Evolutionary conservation across 192 early-diverging fungal genomes (phyloP), one percentile per base, ranked within the genome.

Genomic region (Linnemannia hyalina): DNA sequence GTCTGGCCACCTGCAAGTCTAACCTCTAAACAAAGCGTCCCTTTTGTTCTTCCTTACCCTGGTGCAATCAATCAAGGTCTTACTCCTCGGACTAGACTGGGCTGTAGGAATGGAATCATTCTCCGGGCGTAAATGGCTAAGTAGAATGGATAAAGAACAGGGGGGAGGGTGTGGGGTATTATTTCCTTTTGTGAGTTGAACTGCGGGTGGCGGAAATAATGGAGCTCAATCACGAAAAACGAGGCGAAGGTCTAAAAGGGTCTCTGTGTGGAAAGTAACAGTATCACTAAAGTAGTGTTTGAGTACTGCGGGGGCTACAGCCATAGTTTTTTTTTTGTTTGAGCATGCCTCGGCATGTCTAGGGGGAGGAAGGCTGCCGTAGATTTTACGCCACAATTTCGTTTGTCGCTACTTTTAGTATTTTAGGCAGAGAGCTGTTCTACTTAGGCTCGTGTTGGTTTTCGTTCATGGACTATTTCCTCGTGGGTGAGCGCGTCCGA

Each of bases 311-410:
- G 44, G 44, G 2, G 44, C 13, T 3, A 46, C 44, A 46, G 44
- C 44, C 44, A 15, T 46, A 46, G 44, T 46, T 15, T 15, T 46
- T n/a, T 46, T 46, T 46, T 15, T 46, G 10, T 15, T 46, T 13
- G 10, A 15, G 10, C 44, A 46, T 11, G 10, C 44, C 44, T 11
- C 44, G 0, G 10, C 44, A 46, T 46, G 11, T 15, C 13, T 15
- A 13, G 44, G 44, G 15, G 13, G n/a, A 60, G 5, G n/a, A 65
- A 2, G 11, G 60, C 60, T 32, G 29, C 60, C 3, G 60, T 29
- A 32, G 29, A 32, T 65, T 60, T 60, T 65, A 65, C 60, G 60
- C 60, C 60, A 65, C 60, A 65, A 35, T 65, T 65, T 65, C 44
- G 13, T 46, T 46, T 46, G 57, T n/a, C 54, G 22, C 54, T 26